Percentiles rank a stretch among this genome's conserved stretches.
phyloP scores from a whole-genome alignment of 257 asterid species.

The Jacaranda mimosifolia region DNA sequence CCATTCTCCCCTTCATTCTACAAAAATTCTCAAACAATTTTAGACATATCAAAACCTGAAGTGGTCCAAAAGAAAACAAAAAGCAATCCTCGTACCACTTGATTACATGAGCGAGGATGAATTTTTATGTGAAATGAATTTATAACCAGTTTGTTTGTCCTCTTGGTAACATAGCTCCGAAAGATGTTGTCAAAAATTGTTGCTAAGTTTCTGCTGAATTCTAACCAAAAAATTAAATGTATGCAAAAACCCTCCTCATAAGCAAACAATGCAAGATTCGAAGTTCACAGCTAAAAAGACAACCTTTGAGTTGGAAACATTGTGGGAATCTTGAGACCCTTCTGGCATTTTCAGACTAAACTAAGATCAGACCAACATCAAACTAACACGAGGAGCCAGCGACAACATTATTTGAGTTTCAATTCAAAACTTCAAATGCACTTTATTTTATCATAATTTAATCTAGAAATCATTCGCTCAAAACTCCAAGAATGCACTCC shows the following conservation, averaged over 20 bases:
- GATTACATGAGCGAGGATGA: background rate
- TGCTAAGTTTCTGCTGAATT: background rate
- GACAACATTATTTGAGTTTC: background rate
- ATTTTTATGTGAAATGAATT: background rate
- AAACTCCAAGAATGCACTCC: background rate
- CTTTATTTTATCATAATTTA: background rate
- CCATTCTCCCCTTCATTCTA: conserved; percentile 38
- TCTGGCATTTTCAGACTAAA: conserved; percentile 7
- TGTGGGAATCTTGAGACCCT: background rate
- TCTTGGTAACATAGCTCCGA: background rate
- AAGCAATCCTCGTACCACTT: no score
- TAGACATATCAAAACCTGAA: background rate
- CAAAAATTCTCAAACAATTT: conserved; percentile 13
- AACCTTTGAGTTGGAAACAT: conserved; percentile 23
- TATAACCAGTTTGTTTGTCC: background rate
- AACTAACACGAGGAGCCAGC: background rate
- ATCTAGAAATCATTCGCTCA: background rate
- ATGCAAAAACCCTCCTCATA: background rate
- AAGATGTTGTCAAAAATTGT: background rate
- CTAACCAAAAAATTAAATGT: conserved; percentile 6
- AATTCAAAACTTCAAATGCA: background rate
- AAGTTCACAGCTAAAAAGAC: conserved; percentile 11
- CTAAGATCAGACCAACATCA: background rate
- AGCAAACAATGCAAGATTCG: conserved; percentile 13
- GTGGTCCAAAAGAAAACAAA: background rate